Evolutionary conservation across 768 basidiomycete genomes (phyloP), one percentile per base, ranked within the genome.

Genomic region (Boletus eberwhitei): DNA sequence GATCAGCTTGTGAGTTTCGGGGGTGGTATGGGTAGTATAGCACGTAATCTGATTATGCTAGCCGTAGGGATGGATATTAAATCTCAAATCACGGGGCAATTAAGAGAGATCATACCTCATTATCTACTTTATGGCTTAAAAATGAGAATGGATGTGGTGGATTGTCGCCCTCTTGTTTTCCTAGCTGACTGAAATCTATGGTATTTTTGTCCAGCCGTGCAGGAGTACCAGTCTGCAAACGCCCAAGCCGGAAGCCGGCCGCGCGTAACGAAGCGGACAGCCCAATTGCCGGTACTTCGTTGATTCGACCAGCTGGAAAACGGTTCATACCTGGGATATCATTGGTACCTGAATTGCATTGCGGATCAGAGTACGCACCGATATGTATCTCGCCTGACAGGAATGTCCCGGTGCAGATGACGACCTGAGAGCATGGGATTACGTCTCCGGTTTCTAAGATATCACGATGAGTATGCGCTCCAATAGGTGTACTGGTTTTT

Each of bases 351-450:
- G 14, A 29, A 38, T 44, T 22, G 12, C 2, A 39, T 7, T n/a
- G n/a, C 17, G 46, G 13, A 31, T 37, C 50, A 38, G 29, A 11
- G 8, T 24, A 48, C 68, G 26, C 62, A 85, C 91, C 93, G 43
- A 96, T 89, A 63, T 95, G 93, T 42, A 94, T 92, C 72, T 95
- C 90, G 12, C 90, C 93, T 3, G 88, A 87, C 24, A 96, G 79
- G 66, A 96, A 96, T 0, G 93, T 96, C 8, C 93, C 93, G 0
- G 93, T 95, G 61, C 91, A 93, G 14, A 96, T 80, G 29, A 96
- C 88, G 12, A 94, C 89, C 59, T 87, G 84, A 4, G 87, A 84
- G 62, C 91, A 95, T 17, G 74, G 73, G 29, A 95, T 84, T 17
- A 85, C 64, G 48, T 93, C 87, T 11, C 90, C 89, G 5, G 81